Evolutionary conservation across 208 protist species (phyloP).

Genomic region (Trypanosoma lewisi): DNA sequence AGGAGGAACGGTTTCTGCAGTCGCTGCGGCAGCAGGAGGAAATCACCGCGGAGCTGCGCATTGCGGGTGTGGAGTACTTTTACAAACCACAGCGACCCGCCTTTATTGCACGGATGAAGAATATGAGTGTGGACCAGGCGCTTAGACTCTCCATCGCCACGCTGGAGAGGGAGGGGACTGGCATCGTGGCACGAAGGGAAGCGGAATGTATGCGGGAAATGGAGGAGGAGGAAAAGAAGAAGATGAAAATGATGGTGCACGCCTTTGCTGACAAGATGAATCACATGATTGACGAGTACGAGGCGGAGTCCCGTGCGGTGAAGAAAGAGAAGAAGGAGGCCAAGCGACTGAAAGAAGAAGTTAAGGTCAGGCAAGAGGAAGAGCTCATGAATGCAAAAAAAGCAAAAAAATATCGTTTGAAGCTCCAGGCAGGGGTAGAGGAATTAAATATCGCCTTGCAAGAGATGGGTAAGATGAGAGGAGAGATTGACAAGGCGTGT

Average conservation of each 20-base stretch:
- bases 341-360: constrained; percentile 63
- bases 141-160: constrained; percentile 25
- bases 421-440: constrained; percentile 50
- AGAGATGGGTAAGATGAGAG: constrained; percentile 23
- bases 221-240: constrained; percentile 29
- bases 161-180: constrained; percentile 31
- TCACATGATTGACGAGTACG: constrained; percentile 81
- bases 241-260: constrained; percentile 53
- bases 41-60: constrained; percentile 76
- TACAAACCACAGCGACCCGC: constrained; percentile 42
- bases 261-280: constrained; percentile 79
- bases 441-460: constrained; percentile 22
- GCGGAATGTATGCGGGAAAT: constrained; percentile 21
- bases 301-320: constrained; percentile 36
- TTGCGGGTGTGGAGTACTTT: constrained; percentile 54
- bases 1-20: constrained; percentile 59
- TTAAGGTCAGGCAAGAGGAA: constrained; percentile 48
- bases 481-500: constrained; percentile 23
- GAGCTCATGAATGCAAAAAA: constrained; percentile 74
- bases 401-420: constrained; percentile 76
- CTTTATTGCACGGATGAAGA: constrained; percentile 35
- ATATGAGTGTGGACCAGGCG: constrained; percentile 33
- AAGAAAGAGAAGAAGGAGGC: constrained; percentile 79
- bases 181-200: constrained; percentile 43
- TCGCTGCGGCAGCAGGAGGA: constrained; percentile 59